These are phyloP conservation scores for Paramecium sonneborni DNA, from an alignment of 73 alveolate species.

Conservation along the genomic window DNA sequence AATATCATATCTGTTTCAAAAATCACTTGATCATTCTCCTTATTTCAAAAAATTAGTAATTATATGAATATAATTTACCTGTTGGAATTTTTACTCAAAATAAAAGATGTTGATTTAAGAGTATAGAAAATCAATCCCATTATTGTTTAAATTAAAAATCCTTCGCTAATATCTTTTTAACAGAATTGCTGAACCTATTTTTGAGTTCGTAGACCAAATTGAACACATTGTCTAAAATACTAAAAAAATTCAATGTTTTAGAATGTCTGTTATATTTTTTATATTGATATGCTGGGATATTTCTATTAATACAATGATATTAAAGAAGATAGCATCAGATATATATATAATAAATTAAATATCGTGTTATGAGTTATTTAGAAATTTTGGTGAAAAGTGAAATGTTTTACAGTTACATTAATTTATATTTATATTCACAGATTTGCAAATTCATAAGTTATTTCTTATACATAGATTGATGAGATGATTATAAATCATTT, in stretches of 20 bases:
- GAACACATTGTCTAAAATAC: background rate
- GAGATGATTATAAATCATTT: background rate
- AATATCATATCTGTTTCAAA: background rate
- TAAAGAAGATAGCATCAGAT: background rate
- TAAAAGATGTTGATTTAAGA: no score
- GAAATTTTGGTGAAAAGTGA: background rate
- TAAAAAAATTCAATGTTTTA: background rate
- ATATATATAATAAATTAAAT: background rate
- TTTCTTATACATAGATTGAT: background rate
- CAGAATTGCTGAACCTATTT: background rate
- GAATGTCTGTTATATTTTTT: background rate
- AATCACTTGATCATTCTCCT: background rate
- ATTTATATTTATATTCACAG: background rate
- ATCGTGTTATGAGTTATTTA: background rate
- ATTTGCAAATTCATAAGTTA: background rate
- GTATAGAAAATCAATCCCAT: background rate
- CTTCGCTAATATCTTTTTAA: no score
- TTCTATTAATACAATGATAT: background rate
- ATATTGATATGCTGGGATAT: background rate
- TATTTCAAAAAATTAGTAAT: background rate
- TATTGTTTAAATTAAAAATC: background rate
- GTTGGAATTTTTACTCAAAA: no score
- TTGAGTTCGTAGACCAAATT: background rate
- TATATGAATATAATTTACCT: background rate
- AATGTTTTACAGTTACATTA: background rate